Conservation (phyloP, 2,329 filamentous ascomycete species). For the Mycocentrospora acerina region DNA sequence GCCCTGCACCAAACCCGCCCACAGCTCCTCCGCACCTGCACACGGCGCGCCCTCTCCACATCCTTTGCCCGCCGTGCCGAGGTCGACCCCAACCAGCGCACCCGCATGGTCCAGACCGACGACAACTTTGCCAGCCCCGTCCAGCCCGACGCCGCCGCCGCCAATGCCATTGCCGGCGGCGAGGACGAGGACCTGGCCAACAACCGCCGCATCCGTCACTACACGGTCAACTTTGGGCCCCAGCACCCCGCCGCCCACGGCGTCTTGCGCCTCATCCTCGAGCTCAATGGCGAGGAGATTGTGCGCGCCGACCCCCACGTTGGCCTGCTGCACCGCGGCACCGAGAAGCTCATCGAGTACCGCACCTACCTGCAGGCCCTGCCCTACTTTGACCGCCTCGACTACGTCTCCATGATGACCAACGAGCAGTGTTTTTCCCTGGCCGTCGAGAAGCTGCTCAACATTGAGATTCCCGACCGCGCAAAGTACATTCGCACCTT, state of each 20-base stretch:
- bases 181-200: slow-evolving; percentile 51
- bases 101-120: slow-evolving; percentile 66
- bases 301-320: slow-evolving; percentile 96
- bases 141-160: slow-evolving; percentile 49
- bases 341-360: slow-evolving; percentile 99
- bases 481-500: slow-evolving; percentile 96
- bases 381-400: slow-evolving; percentile 97
- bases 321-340: slow-evolving; percentile 91
- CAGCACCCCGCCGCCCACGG: slow-evolving; percentile 99
- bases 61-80: slow-evolving; percentile 65
- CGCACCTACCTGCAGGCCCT: slow-evolving; percentile 98
- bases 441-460: slow-evolving; percentile 96
- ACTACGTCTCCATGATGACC: slow-evolving; percentile 99
- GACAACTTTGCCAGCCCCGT: slow-evolving; percentile 60
- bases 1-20: no score
- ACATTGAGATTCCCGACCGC: slow-evolving; percentile 90
- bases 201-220: slow-evolving; percentile 90
- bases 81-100: slow-evolving; percentile 51
- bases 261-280: slow-evolving; percentile 94
- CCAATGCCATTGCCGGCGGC: slow-evolving; percentile 47
- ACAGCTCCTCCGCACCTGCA: slow-evolving; percentile 39
- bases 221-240: slow-evolving; percentile 98
- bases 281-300: slow-evolving; percentile 97
- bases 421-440: slow-evolving; percentile 98
- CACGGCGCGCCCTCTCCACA: slow-evolving; percentile 61